Evolutionary conservation across 495 filamentous ascomycete genomes (phyloP).

Genomic region (Xylaria venustula): DNA sequence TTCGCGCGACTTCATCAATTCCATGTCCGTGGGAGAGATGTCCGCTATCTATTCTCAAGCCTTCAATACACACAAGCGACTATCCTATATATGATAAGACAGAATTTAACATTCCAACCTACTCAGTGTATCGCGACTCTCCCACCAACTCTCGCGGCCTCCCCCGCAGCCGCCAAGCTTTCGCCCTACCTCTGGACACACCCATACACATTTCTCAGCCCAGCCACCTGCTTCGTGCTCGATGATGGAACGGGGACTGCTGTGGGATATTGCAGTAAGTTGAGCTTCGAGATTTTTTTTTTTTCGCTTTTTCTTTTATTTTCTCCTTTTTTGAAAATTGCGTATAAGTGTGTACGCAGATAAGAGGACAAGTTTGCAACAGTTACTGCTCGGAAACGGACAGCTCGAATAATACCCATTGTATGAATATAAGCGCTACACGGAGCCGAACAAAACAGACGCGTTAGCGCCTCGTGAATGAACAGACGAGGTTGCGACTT

Average conservation of each 20-base stretch:
- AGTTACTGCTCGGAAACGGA: no score
- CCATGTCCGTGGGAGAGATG: background rate
- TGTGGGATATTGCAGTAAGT: slow-evolving; percentile 37
- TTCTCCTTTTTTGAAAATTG: no score
- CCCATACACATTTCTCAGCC: slow-evolving; percentile 40
- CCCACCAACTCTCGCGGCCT: slow-evolving; percentile 29
- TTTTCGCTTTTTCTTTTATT: no score
- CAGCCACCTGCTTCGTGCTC: slow-evolving; percentile 36
- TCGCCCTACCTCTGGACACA: slow-evolving; percentile 47
- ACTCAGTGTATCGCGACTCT: slow-evolving; percentile 41
- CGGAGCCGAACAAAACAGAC: no score
- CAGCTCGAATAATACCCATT: background rate
- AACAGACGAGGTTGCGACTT: no score
- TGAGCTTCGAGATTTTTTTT: no score
- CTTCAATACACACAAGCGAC: background rate
- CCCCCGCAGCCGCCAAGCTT: slow-evolving; percentile 20
- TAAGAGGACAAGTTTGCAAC: no score
- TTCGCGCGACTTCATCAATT: no score
- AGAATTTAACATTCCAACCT: background rate
- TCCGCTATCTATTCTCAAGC: background rate
- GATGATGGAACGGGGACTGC: slow-evolving; percentile 37
- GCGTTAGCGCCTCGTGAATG: no score
- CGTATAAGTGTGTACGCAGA: no score
- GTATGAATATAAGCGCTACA: no score
- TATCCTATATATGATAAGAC: background rate